Evolutionary conservation across 768 basidiomycete species (phyloP), one percentile per base, ranked within the genome.

Genomic region (Mycena floridula): DNA sequence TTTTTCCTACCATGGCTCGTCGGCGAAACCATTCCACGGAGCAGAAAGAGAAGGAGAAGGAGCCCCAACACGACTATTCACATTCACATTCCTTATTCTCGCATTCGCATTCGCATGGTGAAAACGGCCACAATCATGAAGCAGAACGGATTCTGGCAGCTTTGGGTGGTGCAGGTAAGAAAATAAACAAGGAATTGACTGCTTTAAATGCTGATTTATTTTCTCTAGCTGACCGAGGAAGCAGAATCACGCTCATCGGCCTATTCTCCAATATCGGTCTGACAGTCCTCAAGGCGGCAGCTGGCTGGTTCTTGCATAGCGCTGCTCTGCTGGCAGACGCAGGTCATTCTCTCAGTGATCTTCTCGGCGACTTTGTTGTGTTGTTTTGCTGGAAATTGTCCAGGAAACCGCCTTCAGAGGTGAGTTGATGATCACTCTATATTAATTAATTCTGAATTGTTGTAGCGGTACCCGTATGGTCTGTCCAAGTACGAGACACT

Each of bases 401-500:
- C 1, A 76, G 91, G 41, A 78, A 77, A 57, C 78, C 85, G n/a
- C 87, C 93, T 8, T 84, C 87, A 7, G 74, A 69, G n/a, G n/a
- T n/a, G n/a, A n/a, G n/a, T n/a, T n/a, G n/a, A n/a, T n/a, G n/a
- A n/a, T n/a, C n/a, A n/a, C n/a, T n/a, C n/a, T n/a, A n/a, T n/a
- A n/a, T n/a, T n/a, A n/a, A n/a, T n/a, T n/a, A n/a, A n/a, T n/a
- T n/a, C n/a, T n/a, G n/a, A n/a, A n/a, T n/a, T n/a, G n/a, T n/a
- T n/a, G n/a, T n/a, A n/a, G 50, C 68, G 64, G 51, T 97, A 91
- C 60, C 92, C 92, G 1, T 93, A 84, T 50, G 89, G 91, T 13
- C 87, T 89, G 55, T 86, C 86, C 51, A 97, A 98, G 64, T 95
- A 92, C 53, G 95, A 99, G 64, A 93, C 92, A 4, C 70, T 97